Percentiles rank a stretch among this genome's conserved stretches.
Conservation (phyloP, 164 flowering plant species). For the Hamamelis virginiana region DNA sequence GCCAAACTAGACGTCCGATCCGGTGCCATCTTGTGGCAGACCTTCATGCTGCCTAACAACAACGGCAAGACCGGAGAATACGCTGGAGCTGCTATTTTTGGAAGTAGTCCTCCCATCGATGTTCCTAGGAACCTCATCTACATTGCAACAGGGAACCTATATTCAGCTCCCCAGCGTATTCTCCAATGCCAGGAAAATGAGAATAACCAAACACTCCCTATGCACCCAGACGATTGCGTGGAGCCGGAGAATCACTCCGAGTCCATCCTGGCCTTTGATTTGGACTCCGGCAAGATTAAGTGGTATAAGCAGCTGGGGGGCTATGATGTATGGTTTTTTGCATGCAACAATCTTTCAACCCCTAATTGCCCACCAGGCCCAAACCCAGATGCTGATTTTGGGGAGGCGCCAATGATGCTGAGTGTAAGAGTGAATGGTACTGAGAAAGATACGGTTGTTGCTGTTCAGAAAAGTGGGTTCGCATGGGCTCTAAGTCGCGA, state of each 20-base stretch:
- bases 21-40: constrained; percentile 39
- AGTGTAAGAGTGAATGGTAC: constrained; percentile 19
- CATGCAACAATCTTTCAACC: constrained; percentile 29
- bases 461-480: constrained; percentile 63
- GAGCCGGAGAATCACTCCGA: constrained; percentile 32
- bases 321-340: constrained; percentile 40
- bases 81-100: constrained; percentile 55
- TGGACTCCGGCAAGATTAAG: constrained; percentile 31
- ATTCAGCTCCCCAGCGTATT: constrained; percentile 41
- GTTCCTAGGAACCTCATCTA: constrained; percentile 29
- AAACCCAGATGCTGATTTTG: constrained; percentile 54
- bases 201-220: constrained; percentile 37
- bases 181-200: constrained; percentile 36
- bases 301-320: constrained; percentile 49
- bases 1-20: constrained; percentile 31
- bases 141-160: constrained; percentile 46
- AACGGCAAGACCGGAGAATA: constrained; percentile 35
- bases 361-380: constrained; percentile 54
- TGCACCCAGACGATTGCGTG: constrained; percentile 39
- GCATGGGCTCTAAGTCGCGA: constrained; percentile 59
- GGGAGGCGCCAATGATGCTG: constrained; percentile 53
- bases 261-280: constrained; percentile 42
- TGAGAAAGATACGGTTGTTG: constrained; percentile 39
- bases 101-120: constrained; percentile 59
- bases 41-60: constrained; percentile 42